Evolutionary conservation across 768 basidiomycete species (phyloP), one percentile per base, ranked within the genome.

Genomic region (Clitopilus hobsonii): DNA sequence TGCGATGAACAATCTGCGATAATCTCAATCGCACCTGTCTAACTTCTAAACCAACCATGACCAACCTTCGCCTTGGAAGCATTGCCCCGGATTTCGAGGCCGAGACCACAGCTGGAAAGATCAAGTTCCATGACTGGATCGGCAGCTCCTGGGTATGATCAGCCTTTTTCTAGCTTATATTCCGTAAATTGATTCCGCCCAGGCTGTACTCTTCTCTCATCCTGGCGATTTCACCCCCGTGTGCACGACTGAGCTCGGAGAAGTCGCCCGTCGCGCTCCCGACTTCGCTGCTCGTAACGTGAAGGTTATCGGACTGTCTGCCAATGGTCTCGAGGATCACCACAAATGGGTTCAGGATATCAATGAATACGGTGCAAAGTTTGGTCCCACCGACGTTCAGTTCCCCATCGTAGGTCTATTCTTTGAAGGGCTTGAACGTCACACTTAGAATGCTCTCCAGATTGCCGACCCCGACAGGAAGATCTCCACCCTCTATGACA

Each of bases 171-270:
- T 28, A 49, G 20, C 29, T 30, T 54, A 24, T 30, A 49, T 54
- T 27, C 41, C 56, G 54, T 51, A 50, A 32, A 45, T 45, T 45
- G 56, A 24, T 25, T 24, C 13, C n/a, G 0, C 23, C 23, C 52
- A 91, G 91, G 89, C 80, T 50, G 73, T 94, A 68, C 79, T 98
- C 54, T 98, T 98, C 83, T 96, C 94, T 26, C 94, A 97, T 71
- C 94, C 94, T 0, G 94, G 89, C 41, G 89, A 93, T 67, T 93
- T 93, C 67, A 91, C 89, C n/a, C 89, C 90, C 49, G 88, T 95
- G 52, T 94, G 91, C 81, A 95, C 97, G 49, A 99, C 97, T 53
- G 97, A 98, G 76, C 88, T 98, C 30, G 94, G 92, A 51, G 96
- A 97, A 69, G 94, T 97, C 41, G 89, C 97, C 50, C 87, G 92